A percentile compares a stretch with the other conserved stretches of the same genome.
Evolutionary conservation across 179 eudicot species (phyloP).

Genomic region (Gypsophila paniculata): DNA sequence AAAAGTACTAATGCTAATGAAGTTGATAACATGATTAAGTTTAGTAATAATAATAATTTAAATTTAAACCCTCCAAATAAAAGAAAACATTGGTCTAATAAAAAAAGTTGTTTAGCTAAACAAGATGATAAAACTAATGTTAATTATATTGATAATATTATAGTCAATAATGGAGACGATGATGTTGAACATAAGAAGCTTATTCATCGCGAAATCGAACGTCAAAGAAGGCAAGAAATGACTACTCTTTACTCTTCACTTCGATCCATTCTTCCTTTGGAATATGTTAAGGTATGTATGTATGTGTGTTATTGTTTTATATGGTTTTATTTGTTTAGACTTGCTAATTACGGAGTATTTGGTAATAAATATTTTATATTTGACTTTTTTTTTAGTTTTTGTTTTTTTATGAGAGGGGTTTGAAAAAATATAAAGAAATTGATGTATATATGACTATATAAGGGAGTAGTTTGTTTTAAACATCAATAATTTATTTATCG

Average conservation of each 20-base stretch:
- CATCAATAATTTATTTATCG: too few species aligned
- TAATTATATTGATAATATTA: background rate
- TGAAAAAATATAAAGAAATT: too few species aligned
- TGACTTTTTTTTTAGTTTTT: too few species aligned
- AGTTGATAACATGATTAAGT: background rate
- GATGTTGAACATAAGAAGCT: slow-evolving; percentile 23
- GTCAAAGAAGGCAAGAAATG: slow-evolving; percentile 49
- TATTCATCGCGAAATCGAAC: slow-evolving; percentile 41
- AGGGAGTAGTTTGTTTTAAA: too few species aligned
- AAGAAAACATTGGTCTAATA: background rate
- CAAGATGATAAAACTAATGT: background rate
- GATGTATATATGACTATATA: too few species aligned
- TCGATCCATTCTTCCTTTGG: slow-evolving; percentile 37
- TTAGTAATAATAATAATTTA: background rate
- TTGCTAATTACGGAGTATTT: too few species aligned
- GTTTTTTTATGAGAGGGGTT: too few species aligned
- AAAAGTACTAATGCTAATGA: background rate
- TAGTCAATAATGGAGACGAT: background rate
- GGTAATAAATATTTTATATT: too few species aligned
- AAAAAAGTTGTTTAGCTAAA: background rate
- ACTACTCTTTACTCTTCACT: slow-evolving; percentile 38
- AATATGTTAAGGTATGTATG: slow-evolving; percentile 32
- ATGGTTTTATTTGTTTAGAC: background rate
- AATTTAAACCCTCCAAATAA: background rate
- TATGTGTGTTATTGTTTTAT: background rate